A percentile compares a stretch with the other conserved stretches of the same genome.
Evolutionary conservation across 1,139 yeast genomes (phyloP).

Genomic region (Geotrichum restrictum): DNA sequence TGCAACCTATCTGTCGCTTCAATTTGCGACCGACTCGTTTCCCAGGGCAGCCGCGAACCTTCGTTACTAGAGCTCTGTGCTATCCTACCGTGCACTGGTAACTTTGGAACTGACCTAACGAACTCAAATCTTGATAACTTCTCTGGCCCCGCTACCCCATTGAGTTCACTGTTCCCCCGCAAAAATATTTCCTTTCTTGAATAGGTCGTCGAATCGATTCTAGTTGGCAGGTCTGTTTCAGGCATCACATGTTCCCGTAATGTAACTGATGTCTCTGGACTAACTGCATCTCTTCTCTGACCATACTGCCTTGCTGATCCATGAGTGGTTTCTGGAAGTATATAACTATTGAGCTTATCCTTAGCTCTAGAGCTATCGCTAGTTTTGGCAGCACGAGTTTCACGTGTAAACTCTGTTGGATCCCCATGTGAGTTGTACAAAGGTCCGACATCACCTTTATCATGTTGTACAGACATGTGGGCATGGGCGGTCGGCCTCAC

Average conservation of each 20-base stretch:
- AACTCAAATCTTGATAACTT: neutral
- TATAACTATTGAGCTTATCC: neutral
- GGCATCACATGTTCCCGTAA: neutral
- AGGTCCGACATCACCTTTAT: no score
- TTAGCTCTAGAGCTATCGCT: neutral
- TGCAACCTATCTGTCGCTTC: slow-evolving; percentile 3
- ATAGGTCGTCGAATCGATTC: no score
- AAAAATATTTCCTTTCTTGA: no score
- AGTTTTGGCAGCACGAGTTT: neutral
- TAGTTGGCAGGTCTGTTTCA: no score
- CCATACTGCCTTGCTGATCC: no score
- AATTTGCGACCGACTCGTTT: slow-evolving; percentile 3
- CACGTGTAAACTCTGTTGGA: no score
- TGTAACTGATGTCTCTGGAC: neutral
- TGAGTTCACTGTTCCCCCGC: no score
- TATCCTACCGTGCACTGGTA: neutral
- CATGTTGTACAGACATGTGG: no score
- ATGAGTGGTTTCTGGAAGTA: no score
- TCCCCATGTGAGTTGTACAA: no score
- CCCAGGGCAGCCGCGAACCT: slow-evolving; percentile 9
- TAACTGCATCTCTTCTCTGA: neutral
- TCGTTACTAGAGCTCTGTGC: neutral
- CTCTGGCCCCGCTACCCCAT: no score
- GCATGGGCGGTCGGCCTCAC: no score
- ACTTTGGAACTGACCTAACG: neutral